Evolutionary conservation across 352 stramenopile genomes (phyloP).

Genomic region (Phytophthora hibernalis): DNA sequence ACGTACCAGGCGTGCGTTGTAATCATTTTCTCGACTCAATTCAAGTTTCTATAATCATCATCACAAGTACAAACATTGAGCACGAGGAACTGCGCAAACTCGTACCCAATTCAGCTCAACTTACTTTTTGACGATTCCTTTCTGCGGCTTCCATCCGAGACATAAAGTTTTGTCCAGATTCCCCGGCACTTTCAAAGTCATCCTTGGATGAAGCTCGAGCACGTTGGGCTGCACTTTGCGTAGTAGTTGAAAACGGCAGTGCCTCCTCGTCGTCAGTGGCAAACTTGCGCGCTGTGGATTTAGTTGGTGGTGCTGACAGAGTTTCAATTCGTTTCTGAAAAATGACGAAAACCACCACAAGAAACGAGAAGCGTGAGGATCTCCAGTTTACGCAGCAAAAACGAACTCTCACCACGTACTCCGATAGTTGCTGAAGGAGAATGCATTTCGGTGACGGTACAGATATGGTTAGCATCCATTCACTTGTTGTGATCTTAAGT

Average conservation of each 20-base stretch:
- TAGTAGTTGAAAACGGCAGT: slow-evolving; percentile 74
- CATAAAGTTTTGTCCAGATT: slow-evolving; percentile 55
- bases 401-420: slow-evolving; percentile 21
- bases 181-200: slow-evolving; percentile 41
- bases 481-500: slow-evolving; percentile 2
- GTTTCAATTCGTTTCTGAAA: slow-evolving; percentile 70
- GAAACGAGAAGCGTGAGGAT: slow-evolving; percentile 3
- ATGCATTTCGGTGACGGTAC: not conserved
- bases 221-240: slow-evolving; percentile 37
- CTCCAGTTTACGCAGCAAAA: not conserved
- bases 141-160: slow-evolving; percentile 82
- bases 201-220: slow-evolving; percentile 21
- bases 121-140: slow-evolving; percentile 79
- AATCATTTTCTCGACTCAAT: slow-evolving; percentile 79
- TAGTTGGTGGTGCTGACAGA: slow-evolving; percentile 60
- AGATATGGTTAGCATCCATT: slow-evolving; percentile 9
- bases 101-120: slow-evolving; percentile 3
- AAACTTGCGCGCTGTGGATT: slow-evolving; percentile 54
- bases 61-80: not conserved
- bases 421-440: slow-evolving; percentile 30
- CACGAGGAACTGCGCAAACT: slow-evolving; percentile 9
- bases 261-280: slow-evolving; percentile 75
- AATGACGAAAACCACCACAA: not conserved
- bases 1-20: slow-evolving; percentile 62
- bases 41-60: slow-evolving; percentile 63